Evolutionary conservation across 2,329 filamentous ascomycete genomes (phyloP).

Genomic region (Cytospora piceicola): DNA sequence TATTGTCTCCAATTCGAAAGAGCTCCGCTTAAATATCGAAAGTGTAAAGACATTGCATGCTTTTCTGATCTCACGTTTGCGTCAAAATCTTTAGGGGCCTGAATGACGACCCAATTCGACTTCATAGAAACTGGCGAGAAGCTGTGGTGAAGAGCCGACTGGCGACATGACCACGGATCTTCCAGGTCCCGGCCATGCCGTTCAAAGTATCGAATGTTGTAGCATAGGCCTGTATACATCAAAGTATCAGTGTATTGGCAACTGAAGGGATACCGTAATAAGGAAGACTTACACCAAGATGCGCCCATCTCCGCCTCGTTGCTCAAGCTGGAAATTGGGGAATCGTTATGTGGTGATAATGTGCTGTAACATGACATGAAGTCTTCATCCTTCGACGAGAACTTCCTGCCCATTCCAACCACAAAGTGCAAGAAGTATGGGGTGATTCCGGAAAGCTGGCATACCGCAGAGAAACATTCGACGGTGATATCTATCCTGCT

Average conservation of each 20-base stretch:
- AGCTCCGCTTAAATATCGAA: background rate
- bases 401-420: slow-evolving; percentile 4
- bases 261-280: background rate
- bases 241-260: background rate
- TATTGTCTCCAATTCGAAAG: slow-evolving; percentile 5
- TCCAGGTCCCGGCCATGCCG: slow-evolving; percentile 2
- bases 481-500: slow-evolving; percentile 13
- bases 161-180: slow-evolving; percentile 14
- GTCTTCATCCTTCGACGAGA: slow-evolving; percentile 2
- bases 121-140: background rate
- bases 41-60: background rate
- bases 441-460: background rate
- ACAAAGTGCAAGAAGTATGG: slow-evolving; percentile 4
- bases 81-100: background rate
- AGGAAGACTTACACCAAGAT: background rate
- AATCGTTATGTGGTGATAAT: background rate
- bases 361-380: slow-evolving; percentile 10
- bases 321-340: too few species aligned
- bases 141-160: slow-evolving; percentile 10
- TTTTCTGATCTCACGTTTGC: background rate
- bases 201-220: slow-evolving; percentile 8
- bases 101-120: slow-evolving; percentile 6
- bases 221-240: background rate
- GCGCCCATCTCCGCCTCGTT: background rate
- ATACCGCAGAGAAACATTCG: background rate